phyloP scores from a whole-genome alignment of 75 land plant genomes.

The Cunninghamia lanceolata region DNA sequence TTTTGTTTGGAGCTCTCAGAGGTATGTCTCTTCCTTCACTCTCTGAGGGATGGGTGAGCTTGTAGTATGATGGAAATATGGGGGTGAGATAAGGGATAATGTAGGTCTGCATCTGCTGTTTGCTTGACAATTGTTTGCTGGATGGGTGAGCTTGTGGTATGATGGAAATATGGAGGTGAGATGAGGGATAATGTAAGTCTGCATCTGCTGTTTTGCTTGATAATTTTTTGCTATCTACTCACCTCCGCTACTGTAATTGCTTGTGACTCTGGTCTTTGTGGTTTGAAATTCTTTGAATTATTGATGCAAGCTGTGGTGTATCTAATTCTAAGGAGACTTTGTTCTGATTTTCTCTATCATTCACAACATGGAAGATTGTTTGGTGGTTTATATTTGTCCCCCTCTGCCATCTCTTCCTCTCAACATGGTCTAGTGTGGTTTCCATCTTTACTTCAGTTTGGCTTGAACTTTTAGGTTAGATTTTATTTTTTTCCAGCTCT shows the following conservation, averaged over 20 bases:
- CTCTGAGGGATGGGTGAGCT: not conserved
- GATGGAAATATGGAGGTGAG: not conserved
- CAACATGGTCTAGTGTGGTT: not conserved
- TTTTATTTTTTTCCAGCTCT: not conserved
- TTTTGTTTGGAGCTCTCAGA: not conserved
- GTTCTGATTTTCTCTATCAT: not conserved
- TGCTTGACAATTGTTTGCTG: not conserved
- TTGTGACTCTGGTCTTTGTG: not conserved
- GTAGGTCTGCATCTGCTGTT: not conserved
- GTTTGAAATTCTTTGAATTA: not conserved
- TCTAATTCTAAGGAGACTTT: not conserved
- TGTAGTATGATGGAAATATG: not conserved
- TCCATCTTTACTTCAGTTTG: not conserved
- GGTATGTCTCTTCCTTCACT: not conserved
- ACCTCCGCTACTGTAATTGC: not conserved
- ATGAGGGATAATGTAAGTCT: not conserved
- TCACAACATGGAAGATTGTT: not conserved
- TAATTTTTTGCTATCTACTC: not conserved
- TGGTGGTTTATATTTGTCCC: not conserved
- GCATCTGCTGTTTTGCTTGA: not conserved
- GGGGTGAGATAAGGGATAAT: not conserved
- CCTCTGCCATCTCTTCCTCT: not conserved
- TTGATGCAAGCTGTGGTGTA: not conserved
- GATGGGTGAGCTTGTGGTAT: not conserved
- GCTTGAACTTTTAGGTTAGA: not conserved